phyloP scores from a whole-genome alignment of 768 basidiomycete genomes.

The Rhizopogon vinicolor region DNA sequence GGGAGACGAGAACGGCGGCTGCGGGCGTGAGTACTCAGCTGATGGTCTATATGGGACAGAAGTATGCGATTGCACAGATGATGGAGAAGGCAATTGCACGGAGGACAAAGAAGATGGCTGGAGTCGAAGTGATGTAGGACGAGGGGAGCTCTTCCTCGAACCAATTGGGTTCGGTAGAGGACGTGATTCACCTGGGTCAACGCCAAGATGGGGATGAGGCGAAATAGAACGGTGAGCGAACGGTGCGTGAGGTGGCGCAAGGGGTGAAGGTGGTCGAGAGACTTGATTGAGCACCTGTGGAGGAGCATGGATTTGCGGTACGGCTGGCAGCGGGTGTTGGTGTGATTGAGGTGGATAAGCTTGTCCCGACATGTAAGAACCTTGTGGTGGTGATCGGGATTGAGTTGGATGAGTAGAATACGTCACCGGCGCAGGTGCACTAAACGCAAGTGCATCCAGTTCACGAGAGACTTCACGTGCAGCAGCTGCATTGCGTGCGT shows the following conservation, averaged over 20 bases:
- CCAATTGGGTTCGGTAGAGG: neutral
- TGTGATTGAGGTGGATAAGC: neutral
- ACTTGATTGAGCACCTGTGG: conserved; percentile 4
- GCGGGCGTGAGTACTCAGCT: conserved; percentile 39
- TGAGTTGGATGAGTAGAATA: conserved; percentile 14
- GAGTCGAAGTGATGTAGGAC: conserved; percentile 7
- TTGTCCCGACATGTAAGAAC: neutral
- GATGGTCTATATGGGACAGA: conserved; percentile 38
- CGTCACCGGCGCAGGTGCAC: conserved; percentile 17
- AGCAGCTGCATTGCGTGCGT: conserved; percentile 57
- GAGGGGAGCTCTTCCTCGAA: conserved; percentile 6
- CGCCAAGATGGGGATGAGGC: conserved; percentile 28
- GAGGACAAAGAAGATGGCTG: neutral
- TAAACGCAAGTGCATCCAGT: conserved; percentile 50
- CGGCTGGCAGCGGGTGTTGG: neutral
- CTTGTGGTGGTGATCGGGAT: conserved; percentile 6
- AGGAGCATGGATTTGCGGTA: conserved; percentile 4
- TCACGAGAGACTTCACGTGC: conserved; percentile 66
- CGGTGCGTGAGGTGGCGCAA: conserved; percentile 34
- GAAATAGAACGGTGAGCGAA: conserved; percentile 36
- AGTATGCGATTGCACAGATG: neutral
- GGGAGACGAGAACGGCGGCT: conserved; percentile 27
- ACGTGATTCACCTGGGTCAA: conserved; percentile 2
- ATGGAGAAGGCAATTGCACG: neutral
- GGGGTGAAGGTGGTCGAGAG: conserved; percentile 21